phyloP scores from a whole-genome alignment of 1,284 basidiomycete genomes.

The Bjerkandera adusta region DNA sequence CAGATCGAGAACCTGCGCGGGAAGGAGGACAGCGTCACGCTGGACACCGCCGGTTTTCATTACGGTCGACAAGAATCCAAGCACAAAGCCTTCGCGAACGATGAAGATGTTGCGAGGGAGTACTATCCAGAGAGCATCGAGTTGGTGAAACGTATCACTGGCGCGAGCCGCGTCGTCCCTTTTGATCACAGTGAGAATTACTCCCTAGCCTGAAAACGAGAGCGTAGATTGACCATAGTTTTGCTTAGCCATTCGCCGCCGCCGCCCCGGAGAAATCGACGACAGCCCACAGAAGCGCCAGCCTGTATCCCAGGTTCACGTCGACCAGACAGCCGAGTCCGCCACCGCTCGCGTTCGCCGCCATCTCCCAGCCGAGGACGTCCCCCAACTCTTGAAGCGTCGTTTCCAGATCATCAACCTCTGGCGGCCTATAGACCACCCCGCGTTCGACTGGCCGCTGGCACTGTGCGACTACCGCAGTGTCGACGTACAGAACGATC shows the following conservation, averaged over 20 bases:
- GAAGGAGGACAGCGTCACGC: conserved; percentile 42
- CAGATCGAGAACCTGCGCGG: conserved; percentile 57
- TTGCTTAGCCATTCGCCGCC: conserved; percentile 42
- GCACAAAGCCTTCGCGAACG: conserved; percentile 43
- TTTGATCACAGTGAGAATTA: conserved; percentile 61
- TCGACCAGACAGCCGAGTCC: conserved; percentile 51
- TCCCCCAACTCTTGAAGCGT: conserved; percentile 38
- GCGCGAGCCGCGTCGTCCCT: conserved; percentile 54
- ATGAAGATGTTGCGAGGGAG: conserved; percentile 46
- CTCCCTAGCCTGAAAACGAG: not conserved
- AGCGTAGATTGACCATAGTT: not conserved
- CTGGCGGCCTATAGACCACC: conserved; percentile 60
- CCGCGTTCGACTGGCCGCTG: conserved; percentile 58
- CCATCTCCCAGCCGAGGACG: conserved; percentile 49
- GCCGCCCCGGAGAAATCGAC: conserved; percentile 37
- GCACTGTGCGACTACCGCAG: conserved; percentile 61
- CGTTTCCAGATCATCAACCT: conserved; percentile 73
- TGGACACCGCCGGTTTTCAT: conserved; percentile 60
- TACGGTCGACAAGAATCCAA: conserved; percentile 39
- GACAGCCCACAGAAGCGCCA: conserved; percentile 43
- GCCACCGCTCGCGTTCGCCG: conserved; percentile 47
- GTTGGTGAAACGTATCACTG: conserved; percentile 58
- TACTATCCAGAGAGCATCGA: conserved; percentile 63
- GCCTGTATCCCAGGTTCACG: conserved; percentile 48
- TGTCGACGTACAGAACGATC: conserved; percentile 46